These are phyloP conservation scores for Puccinia triticina DNA, from an alignment of 1,284 basidiomycete genomes.

Conservation along the genomic window DNA sequence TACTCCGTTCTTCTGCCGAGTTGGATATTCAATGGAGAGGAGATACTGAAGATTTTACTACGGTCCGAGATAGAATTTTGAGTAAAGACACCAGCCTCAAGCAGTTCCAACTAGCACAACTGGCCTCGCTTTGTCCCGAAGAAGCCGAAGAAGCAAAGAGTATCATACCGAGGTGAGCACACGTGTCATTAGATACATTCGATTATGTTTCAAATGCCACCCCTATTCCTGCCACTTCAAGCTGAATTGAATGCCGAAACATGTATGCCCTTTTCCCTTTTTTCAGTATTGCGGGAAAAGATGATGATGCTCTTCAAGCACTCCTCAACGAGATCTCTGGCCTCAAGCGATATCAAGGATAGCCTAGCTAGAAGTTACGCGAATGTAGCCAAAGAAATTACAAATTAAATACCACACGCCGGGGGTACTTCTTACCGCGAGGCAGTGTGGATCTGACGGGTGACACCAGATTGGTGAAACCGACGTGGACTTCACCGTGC, in stretches of 20 bases:
- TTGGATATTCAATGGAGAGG: background rate
- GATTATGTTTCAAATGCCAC: background rate
- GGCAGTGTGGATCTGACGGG: too few species aligned
- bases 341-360: conserved; percentile 82
- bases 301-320: conserved; percentile 79
- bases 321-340: conserved; percentile 83
- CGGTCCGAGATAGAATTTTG: conserved; percentile 66
- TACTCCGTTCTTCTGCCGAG: background rate
- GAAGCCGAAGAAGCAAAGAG: conserved; percentile 88
- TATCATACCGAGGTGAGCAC: conserved; percentile 71
- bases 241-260: background rate
- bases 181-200: conserved; percentile 47
- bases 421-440: too few species aligned
- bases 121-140: conserved; percentile 84
- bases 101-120: conserved; percentile 88
- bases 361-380: too few species aligned
- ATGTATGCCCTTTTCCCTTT: background rate
- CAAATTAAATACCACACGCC: too few species aligned
- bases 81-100: conserved; percentile 75
- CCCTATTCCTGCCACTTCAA: too few species aligned
- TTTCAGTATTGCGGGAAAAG: conserved; percentile 77
- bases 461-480: too few species aligned
- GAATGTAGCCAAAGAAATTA: too few species aligned
- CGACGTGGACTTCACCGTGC: too few species aligned
- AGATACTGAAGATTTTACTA: conserved; percentile 45